A percentile compares a stretch with the other conserved stretches of the same genome.
phyloP scores from a whole-genome alignment of 768 basidiomycete species.

The Tylopilus vinaceipallidus region DNA sequence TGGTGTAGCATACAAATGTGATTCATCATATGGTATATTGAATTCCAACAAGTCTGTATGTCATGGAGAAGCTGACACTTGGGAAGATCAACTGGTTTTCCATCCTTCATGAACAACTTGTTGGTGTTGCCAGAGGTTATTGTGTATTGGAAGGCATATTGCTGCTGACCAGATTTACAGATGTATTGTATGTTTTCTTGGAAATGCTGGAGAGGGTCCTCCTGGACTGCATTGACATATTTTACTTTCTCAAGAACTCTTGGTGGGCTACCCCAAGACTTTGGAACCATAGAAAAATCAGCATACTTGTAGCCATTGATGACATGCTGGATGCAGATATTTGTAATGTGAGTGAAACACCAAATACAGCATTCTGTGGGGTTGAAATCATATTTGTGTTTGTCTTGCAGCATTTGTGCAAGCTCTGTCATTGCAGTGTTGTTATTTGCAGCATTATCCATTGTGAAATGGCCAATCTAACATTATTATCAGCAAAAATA shows the following conservation, averaged over 20 bases:
- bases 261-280: not conserved
- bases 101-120: not conserved
- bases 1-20: no score
- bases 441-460: conserved; percentile 21
- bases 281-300: not conserved
- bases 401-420: not conserved
- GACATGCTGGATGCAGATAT: conserved; percentile 9
- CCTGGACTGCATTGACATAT: not conserved
- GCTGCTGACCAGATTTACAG: not conserved
- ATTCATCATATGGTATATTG: conserved; percentile 25
- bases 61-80: conserved; percentile 21
- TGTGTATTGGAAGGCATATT: not conserved
- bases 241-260: not conserved
- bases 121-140: conserved; percentile 1
- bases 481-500: conserved; percentile 5
- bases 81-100: not conserved
- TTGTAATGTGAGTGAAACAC: conserved; percentile 24
- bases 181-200: not conserved
- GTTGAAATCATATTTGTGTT: not conserved
- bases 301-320: conserved; percentile 1
- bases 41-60: conserved; percentile 39
- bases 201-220: not conserved
- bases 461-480: conserved; percentile 11
- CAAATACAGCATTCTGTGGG: not conserved
- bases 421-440: conserved; percentile 5